A percentile compares a stretch with the other conserved stretches of the same genome.
Evolutionary conservation across 495 filamentous ascomycete genomes (phyloP).

Genomic region (Haplographium delicatum): DNA sequence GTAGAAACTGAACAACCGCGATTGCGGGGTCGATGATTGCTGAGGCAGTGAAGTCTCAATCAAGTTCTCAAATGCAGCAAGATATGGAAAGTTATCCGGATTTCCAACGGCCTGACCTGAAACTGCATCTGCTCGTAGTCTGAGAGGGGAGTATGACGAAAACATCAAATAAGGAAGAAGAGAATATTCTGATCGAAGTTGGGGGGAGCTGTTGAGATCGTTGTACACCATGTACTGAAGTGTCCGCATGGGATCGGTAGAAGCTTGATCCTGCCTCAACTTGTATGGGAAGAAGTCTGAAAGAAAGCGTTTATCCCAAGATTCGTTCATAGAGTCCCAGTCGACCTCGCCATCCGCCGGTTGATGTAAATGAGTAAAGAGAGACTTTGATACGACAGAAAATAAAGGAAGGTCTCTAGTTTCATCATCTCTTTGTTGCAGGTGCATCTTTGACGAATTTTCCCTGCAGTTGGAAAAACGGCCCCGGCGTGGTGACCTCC

Average conservation of each 20-base stretch:
- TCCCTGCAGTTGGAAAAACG: neutral
- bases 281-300: neutral
- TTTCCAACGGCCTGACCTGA: neutral
- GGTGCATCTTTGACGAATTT: neutral
- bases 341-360: neutral
- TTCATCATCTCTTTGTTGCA: conserved; percentile 1
- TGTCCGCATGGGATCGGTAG: conserved; percentile 13
- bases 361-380: conserved; percentile 11
- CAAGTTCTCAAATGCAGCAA: conserved; percentile 33
- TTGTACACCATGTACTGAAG: conserved; percentile 8
- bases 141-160: conserved; percentile 32
- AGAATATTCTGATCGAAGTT: conserved; percentile 16
- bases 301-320: neutral
- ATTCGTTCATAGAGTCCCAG: neutral
- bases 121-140: conserved; percentile 10
- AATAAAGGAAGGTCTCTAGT: conserved; percentile 18
- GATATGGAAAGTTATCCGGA: conserved; percentile 21
- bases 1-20: neutral
- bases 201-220: conserved; percentile 3
- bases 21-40: neutral
- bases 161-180: conserved; percentile 21
- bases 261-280: conserved; percentile 1
- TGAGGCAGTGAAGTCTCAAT: conserved; percentile 19
- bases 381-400: conserved; percentile 13
- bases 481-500: conserved; percentile 4